These are phyloP conservation scores for Somion occarium DNA, from an alignment of 1,284 basidiomycete species.

Conservation along the genomic window DNA sequence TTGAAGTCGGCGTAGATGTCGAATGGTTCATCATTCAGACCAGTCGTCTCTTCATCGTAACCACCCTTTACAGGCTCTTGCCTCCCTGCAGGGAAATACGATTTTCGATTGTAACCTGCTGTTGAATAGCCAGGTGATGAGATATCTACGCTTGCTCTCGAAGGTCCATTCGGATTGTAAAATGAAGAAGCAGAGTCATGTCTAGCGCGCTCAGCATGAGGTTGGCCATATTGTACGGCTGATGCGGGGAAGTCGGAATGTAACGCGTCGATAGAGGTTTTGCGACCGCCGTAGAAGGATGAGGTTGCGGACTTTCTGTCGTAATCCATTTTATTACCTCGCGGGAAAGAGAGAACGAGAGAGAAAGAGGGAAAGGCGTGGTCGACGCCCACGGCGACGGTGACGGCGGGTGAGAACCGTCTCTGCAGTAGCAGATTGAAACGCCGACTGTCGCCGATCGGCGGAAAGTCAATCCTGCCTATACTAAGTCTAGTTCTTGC, in stretches of 20 bases:
- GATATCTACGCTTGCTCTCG: conserved; percentile 40
- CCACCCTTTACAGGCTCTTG: conserved; percentile 71
- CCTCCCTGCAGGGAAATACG: conserved; percentile 60
- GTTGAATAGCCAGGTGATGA: conserved; percentile 15
- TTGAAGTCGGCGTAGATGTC: conserved; percentile 92
- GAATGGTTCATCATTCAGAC: conserved; percentile 53
- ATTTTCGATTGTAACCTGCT: conserved; percentile 67
- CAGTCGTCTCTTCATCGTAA: conserved; percentile 51
- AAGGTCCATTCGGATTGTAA: conserved; percentile 34
- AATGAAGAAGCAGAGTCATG: conserved; percentile 70
- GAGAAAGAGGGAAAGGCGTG: conserved; percentile 10
- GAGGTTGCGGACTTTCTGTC: conserved; percentile 73
- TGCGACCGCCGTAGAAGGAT: conserved; percentile 68
- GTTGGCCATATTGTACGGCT: conserved; percentile 20
- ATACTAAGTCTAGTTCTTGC: no score
- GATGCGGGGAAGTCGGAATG: conserved; percentile 46
- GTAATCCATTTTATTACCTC: conserved; percentile 34
- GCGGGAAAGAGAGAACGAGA: conserved; percentile 6
- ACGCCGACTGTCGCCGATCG: no score
- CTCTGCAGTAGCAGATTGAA: no score
- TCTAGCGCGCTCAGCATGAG: conserved; percentile 33
- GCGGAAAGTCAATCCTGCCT: no score
- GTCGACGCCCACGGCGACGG: conserved; percentile 9
- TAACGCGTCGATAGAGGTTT: conserved; percentile 54
- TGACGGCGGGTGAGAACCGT: conserved; percentile 3